Evolutionary conservation across 192 early-diverging fungal genomes (phyloP).

Genomic region (Coemansia javaensis): DNA sequence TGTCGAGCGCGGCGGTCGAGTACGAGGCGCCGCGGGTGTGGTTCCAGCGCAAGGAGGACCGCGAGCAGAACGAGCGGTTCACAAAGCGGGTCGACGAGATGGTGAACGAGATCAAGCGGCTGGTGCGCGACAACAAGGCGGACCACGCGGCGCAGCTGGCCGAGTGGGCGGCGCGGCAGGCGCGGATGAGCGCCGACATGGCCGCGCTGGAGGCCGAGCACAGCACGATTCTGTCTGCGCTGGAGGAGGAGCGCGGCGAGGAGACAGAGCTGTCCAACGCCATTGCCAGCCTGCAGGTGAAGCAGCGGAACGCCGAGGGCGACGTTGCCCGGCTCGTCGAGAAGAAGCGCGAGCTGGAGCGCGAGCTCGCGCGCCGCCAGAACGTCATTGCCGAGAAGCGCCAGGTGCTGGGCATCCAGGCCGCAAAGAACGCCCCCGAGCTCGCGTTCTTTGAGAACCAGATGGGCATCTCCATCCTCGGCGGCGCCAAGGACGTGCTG

Average conservation of each 20-base stretch:
- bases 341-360: conserved; percentile 37
- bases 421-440: conserved; percentile 55
- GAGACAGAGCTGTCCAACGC: conserved; percentile 42
- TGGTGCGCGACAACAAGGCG: conserved; percentile 27
- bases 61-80: conserved; percentile 40
- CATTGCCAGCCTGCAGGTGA: conserved; percentile 41
- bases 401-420: conserved; percentile 47
- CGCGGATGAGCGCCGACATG: conserved; percentile 36
- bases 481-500: conserved; percentile 50
- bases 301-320: conserved; percentile 40
- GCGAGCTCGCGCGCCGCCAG: conserved; percentile 51
- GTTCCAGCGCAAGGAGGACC: conserved; percentile 48
- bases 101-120: conserved; percentile 41
- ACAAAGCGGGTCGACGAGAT: conserved; percentile 38
- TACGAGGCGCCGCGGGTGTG: conserved; percentile 48
- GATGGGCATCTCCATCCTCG: conserved; percentile 50
- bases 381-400: conserved; percentile 51
- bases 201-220: conserved; percentile 34
- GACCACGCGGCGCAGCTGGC: conserved; percentile 21
- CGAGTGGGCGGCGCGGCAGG: conserved; percentile 23
- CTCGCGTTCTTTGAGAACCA: conserved; percentile 52
- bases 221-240: conserved; percentile 32
- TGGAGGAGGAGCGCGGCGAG: conserved; percentile 50
- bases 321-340: conserved; percentile 21
- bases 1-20: conserved; percentile 23